Conservation (phyloP, 2,329 filamentous ascomycete species). For the Chaetoscypha palmicola region DNA sequence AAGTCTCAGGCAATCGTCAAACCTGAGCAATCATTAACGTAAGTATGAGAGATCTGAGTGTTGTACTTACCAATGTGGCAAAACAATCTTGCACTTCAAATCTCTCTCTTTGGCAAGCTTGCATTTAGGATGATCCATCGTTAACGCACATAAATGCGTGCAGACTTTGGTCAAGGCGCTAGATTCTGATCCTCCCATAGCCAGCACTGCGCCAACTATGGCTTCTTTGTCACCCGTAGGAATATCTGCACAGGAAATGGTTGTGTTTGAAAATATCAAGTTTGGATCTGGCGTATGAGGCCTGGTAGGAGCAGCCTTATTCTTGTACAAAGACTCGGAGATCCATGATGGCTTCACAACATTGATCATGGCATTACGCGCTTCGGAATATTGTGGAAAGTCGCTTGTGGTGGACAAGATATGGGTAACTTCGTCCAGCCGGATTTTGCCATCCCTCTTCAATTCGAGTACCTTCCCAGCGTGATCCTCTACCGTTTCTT, state of each 20-base stretch:
- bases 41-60: neutral
- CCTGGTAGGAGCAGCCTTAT: slow-evolving; percentile 68
- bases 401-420: slow-evolving; percentile 75
- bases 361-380: slow-evolving; percentile 70
- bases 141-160: slow-evolving; percentile 84
- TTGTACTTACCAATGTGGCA: slow-evolving; percentile 73
- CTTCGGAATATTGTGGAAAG: slow-evolving; percentile 77
- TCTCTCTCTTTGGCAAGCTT: slow-evolving; percentile 54
- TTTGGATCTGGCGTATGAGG: slow-evolving; percentile 86
- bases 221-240: slow-evolving; percentile 84
- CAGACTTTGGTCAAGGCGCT: slow-evolving; percentile 64
- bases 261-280: slow-evolving; percentile 81
- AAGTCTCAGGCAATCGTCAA: slow-evolving; percentile 91
- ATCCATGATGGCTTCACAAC: slow-evolving; percentile 83
- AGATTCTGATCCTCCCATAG: slow-evolving; percentile 78
- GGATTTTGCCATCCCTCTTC: slow-evolving; percentile 33
- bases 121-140: slow-evolving; percentile 67
- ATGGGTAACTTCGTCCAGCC: slow-evolving; percentile 48
- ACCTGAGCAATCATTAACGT: slow-evolving; percentile 52
- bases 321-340: slow-evolving; percentile 58
- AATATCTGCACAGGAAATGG: slow-evolving; percentile 75
- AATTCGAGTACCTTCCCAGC: slow-evolving; percentile 33
- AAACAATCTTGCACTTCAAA: slow-evolving; percentile 70
- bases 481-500: slow-evolving; percentile 26
- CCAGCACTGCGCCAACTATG: slow-evolving; percentile 81